Percentiles rank a stretch among this genome's conserved stretches.
These are phyloP conservation scores for Cordyceps javanica DNA, from an alignment of 2,329 filamentous ascomycete species.

Conservation along the genomic window DNA sequence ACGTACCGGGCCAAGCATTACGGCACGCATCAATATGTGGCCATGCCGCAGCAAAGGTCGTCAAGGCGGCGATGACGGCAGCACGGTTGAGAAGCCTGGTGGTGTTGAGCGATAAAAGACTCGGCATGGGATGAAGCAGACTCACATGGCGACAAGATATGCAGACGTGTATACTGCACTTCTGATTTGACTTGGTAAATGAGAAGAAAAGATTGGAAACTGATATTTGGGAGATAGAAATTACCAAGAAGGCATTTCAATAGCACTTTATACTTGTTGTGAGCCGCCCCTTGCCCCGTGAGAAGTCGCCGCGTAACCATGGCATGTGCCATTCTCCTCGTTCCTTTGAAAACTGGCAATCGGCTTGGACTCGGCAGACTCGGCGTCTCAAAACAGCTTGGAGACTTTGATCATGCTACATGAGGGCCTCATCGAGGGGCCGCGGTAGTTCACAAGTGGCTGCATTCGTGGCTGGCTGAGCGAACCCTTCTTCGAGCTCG, in stretches of 20 bases:
- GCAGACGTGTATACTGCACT: background rate
- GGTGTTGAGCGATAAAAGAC: background rate
- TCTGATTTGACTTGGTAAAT: too few relatives aligned
- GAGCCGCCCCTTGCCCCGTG: background rate
- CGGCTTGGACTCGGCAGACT: background rate
- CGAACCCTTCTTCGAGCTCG: background rate
- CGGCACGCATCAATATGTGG: conserved; percentile 8
- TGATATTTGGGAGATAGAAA: background rate
- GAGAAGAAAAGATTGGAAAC: background rate
- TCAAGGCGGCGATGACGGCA: background rate
- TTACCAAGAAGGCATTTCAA: background rate
- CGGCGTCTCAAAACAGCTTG: background rate
- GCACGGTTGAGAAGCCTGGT: background rate
- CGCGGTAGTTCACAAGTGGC: background rate
- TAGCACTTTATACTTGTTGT: background rate
- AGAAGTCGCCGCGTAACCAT: background rate
- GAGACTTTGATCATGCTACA: background rate
- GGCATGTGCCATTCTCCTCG: background rate
- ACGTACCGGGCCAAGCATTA: conserved; percentile 10
- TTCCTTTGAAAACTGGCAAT: background rate
- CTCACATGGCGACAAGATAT: background rate
- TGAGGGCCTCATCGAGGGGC: background rate
- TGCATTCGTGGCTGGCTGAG: conserved; percentile 1
- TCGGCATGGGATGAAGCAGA: background rate
- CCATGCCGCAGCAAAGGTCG: background rate